Evolutionary conservation across 2,329 filamentous ascomycete species (phyloP).

Genomic region (Botrytis medusae): DNA sequence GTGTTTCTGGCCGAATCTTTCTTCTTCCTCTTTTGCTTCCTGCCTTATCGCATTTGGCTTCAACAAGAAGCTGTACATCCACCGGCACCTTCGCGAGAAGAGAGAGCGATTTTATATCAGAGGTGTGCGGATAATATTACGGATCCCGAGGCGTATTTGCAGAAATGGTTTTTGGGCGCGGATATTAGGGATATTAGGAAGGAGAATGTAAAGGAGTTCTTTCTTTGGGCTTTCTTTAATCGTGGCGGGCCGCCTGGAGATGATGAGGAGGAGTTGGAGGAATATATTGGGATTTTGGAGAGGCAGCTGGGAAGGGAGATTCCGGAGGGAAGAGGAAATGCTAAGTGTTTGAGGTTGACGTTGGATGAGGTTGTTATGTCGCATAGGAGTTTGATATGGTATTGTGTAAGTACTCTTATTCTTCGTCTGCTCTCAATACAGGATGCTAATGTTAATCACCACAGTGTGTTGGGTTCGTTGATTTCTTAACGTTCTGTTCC

Average conservation of each 20-base stretch:
- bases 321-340: constrained; percentile 52
- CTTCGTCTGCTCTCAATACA: not conserved
- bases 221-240: constrained; percentile 60
- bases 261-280: constrained; percentile 55
- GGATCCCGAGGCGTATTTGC: constrained; percentile 53
- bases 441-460: constrained; percentile 8
- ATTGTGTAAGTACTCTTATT: constrained; percentile 46
- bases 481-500: constrained; percentile 40
- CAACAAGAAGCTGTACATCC: constrained; percentile 54
- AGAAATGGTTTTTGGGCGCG: constrained; percentile 59
- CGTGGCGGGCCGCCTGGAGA: constrained; percentile 45
- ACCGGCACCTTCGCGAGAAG: constrained; percentile 43
- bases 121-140: constrained; percentile 53
- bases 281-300: constrained; percentile 54
- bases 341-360: constrained; percentile 55
- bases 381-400: constrained; percentile 58
- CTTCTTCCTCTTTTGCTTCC: constrained; percentile 55
- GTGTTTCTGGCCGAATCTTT: constrained; percentile 51
- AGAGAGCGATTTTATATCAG: constrained; percentile 51
- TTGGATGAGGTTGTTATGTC: constrained; percentile 58
- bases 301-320: constrained; percentile 51
- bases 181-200: constrained; percentile 52
- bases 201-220: constrained; percentile 61
- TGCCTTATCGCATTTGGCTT: constrained; percentile 52
- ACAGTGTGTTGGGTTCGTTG: constrained; percentile 40